Evolutionary conservation across 805 yeast species (phyloP).

Genomic region (Candida koratica): DNA sequence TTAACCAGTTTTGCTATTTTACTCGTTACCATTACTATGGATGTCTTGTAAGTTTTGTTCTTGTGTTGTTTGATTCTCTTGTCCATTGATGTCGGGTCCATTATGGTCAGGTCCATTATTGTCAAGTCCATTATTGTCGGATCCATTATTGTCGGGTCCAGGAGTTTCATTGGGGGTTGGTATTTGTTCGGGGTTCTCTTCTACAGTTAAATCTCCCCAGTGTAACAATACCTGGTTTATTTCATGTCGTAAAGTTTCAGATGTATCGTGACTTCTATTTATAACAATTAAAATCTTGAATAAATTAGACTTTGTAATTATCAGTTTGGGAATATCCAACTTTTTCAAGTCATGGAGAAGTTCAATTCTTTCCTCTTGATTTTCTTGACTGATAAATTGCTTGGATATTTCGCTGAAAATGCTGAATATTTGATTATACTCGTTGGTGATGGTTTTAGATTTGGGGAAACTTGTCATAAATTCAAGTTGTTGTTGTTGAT

Average conservation of each 20-base stretch:
- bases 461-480: conserved; percentile 24
- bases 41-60: too few relatives aligned
- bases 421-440: conserved; percentile 17
- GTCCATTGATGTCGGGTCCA: too few relatives aligned
- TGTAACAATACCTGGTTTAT: conserved; percentile 19
- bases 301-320: conserved; percentile 28
- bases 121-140: too few relatives aligned
- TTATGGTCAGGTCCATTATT: too few relatives aligned
- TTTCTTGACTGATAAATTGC: conserved; percentile 13
- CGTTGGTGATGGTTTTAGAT: conserved; percentile 20
- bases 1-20: too few relatives aligned
- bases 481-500: conserved; percentile 25
- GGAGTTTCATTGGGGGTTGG: conserved; percentile 4
- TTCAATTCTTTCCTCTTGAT: conserved; percentile 13
- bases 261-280: conserved; percentile 19
- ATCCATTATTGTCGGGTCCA: too few relatives aligned
- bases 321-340: conserved; percentile 25
- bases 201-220: conserved; percentile 18
- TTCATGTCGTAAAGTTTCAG: conserved; percentile 4
- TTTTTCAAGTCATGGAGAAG: conserved; percentile 16
- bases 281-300: conserved; percentile 29
- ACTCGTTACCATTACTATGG: too few relatives aligned
- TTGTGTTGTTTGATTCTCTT: too few relatives aligned
- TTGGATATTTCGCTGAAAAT: conserved; percentile 11
- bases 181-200: conserved; percentile 14